These are phyloP conservation scores for Hymenoscyphus albidus DNA, from an alignment of 2,329 filamentous ascomycete species.

Conservation along the genomic window DNA sequence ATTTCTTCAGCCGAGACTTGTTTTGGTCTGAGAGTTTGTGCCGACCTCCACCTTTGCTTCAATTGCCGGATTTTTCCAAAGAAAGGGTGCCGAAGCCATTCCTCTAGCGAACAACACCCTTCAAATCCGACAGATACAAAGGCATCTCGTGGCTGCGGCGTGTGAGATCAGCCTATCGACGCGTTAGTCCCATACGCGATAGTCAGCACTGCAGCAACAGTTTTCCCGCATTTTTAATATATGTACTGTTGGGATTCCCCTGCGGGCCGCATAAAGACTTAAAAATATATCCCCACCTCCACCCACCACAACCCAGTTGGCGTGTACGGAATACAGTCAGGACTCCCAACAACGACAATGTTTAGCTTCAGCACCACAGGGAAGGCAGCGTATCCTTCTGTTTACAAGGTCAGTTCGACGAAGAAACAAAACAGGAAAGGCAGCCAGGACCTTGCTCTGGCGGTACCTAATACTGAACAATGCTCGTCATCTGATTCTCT, in stretches of 20 bases:
- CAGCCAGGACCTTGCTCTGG: constrained; percentile 15
- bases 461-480: constrained; percentile 12
- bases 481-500: constrained; percentile 42
- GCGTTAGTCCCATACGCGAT: constrained; percentile 12
- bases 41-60: constrained; percentile 3
- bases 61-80: not conserved
- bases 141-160: constrained; percentile 15
- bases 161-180: constrained; percentile 11
- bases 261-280: constrained; percentile 15
- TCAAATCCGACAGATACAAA: not conserved
- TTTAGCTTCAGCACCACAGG: constrained; percentile 27
- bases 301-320: constrained; percentile 2
- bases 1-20: constrained; percentile 9
- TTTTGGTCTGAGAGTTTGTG: not conserved
- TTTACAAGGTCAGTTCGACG: constrained; percentile 12
- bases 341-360: constrained; percentile 20
- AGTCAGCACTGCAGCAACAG: constrained; percentile 6
- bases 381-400: constrained; percentile 17
- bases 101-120: constrained; percentile 6
- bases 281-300: constrained; percentile 12
- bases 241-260: constrained; percentile 14
- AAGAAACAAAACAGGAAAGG: constrained; percentile 20
- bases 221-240: constrained; percentile 13
- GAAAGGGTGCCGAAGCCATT: not conserved
- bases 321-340: constrained; percentile 3